These are phyloP conservation scores for Cymbidium sinense DNA, from an alignment of 106 monocot species.

Conservation along the genomic window DNA sequence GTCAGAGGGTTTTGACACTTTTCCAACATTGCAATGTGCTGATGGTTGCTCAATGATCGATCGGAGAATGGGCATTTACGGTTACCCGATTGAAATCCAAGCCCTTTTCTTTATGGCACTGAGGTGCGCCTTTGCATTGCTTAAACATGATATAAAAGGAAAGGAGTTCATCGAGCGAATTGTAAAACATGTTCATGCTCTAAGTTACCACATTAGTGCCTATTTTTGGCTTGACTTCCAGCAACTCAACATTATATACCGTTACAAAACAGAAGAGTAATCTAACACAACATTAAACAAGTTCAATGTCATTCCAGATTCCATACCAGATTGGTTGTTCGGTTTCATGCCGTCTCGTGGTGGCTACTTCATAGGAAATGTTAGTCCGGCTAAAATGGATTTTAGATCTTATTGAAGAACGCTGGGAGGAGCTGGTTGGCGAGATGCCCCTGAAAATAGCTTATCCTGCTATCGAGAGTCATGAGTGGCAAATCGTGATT, in stretches of 20 bases:
- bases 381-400: slow-evolving; percentile 25
- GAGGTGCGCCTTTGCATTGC: slow-evolving; percentile 19
- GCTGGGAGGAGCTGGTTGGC: slow-evolving; percentile 68
- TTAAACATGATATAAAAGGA: slow-evolving; percentile 52
- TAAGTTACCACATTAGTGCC: slow-evolving; percentile 21
- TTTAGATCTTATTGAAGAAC: slow-evolving; percentile 47
- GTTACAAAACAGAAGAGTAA: slow-evolving; percentile 23
- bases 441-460: slow-evolving; percentile 57
- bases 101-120: slow-evolving; percentile 31
- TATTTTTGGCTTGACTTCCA: slow-evolving; percentile 28
- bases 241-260: slow-evolving; percentile 18
- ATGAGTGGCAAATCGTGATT: slow-evolving; percentile 53
- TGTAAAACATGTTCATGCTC: slow-evolving; percentile 9
- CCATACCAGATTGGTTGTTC: slow-evolving; percentile 25
- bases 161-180: slow-evolving; percentile 36
- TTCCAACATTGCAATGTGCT: slow-evolving; percentile 36
- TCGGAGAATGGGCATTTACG: slow-evolving; percentile 50
- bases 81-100: slow-evolving; percentile 66
- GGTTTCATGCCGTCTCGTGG: slow-evolving; percentile 22
- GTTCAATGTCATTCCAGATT: slow-evolving; percentile 24
- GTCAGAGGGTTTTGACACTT: slow-evolving; percentile 35
- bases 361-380: slow-evolving; percentile 27
- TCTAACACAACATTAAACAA: slow-evolving; percentile 27
- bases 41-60: slow-evolving; percentile 45
- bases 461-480: slow-evolving; percentile 55